A percentile compares a stretch with the other conserved stretches of the same genome.
These are phyloP conservation scores for Populus nigra DNA, from an alignment of 345 rosid species.

Conservation along the genomic window DNA sequence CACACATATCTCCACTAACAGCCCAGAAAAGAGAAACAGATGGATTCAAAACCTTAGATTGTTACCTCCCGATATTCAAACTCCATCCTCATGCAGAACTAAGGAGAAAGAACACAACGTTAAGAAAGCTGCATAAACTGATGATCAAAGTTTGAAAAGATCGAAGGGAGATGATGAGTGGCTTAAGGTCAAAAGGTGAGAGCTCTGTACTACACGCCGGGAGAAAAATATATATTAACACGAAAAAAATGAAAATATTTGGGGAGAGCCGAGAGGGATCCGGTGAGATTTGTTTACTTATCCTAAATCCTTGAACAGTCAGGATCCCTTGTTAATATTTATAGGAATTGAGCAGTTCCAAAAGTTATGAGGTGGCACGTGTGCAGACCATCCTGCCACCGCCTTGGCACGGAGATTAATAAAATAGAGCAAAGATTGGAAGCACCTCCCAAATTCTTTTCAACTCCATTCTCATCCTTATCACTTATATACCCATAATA, in stretches of 20 bases:
- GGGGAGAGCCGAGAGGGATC: background rate
- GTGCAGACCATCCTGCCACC: background rate
- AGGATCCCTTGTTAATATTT: background rate
- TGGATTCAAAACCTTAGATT: background rate
- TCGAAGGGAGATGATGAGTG: background rate
- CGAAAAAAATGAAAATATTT: background rate
- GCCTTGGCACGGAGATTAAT: too few relatives aligned
- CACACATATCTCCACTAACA: background rate
- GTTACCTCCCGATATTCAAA: slow-evolving; percentile 53
- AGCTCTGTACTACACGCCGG: background rate
- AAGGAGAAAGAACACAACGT: background rate
- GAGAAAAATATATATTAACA: background rate
- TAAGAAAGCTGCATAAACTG: background rate
- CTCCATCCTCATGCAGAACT: slow-evolving; percentile 27
- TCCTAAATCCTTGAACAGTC: background rate
- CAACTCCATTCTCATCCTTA: too few relatives aligned
- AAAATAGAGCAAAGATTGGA: too few relatives aligned
- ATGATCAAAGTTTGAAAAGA: background rate
- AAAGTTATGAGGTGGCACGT: background rate
- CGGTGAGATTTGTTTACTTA: background rate
- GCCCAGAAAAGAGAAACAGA: background rate
- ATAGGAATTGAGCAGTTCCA: background rate
- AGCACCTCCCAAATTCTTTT: too few relatives aligned
- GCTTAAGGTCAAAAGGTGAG: background rate
- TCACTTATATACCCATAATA: too few relatives aligned